Evolutionary conservation across 2,329 filamentous ascomycete species (phyloP).

Genomic region (Malbranchea cinnamomea): DNA sequence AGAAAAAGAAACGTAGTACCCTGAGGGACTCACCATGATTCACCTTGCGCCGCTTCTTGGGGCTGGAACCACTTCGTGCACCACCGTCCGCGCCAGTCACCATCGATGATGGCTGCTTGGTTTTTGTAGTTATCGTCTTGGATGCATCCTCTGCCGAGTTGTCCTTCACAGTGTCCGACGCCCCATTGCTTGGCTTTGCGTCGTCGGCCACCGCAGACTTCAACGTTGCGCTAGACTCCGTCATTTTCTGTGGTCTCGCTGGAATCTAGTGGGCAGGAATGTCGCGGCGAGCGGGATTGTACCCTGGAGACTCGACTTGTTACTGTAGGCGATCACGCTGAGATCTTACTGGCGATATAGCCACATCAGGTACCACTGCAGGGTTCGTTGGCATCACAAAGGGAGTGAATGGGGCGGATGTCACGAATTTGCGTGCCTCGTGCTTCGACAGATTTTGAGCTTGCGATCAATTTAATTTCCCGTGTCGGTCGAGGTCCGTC

Average conservation of each 20-base stretch:
- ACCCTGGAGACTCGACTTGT: no score
- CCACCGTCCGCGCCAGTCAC: slow-evolving; percentile 15
- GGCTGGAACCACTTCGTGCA: slow-evolving; percentile 35
- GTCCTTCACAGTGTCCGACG: slow-evolving; percentile 12
- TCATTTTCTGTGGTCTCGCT: not conserved
- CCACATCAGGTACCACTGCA: slow-evolving; percentile 10
- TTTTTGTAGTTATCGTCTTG: slow-evolving; percentile 19
- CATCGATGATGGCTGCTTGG: slow-evolving; percentile 12
- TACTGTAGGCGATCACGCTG: no score
- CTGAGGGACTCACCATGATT: slow-evolving; percentile 57
- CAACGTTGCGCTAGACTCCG: no score
- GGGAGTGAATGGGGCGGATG: no score
- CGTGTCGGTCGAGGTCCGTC: no score
- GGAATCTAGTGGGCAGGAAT: no score
- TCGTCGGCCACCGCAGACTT: slow-evolving; percentile 6
- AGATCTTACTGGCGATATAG: slow-evolving; percentile 5
- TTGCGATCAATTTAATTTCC: no score
- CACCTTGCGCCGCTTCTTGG: slow-evolving; percentile 77
- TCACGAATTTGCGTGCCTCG: no score
- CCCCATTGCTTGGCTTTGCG: slow-evolving; percentile 16
- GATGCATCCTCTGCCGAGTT: slow-evolving; percentile 10
- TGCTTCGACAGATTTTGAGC: no score
- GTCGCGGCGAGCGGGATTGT: no score
- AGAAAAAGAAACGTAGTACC: slow-evolving; percentile 3
- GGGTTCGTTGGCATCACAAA: no score